Conservation (phyloP, 805 yeast genomes). For the Lipomyces lipofer region DNA sequence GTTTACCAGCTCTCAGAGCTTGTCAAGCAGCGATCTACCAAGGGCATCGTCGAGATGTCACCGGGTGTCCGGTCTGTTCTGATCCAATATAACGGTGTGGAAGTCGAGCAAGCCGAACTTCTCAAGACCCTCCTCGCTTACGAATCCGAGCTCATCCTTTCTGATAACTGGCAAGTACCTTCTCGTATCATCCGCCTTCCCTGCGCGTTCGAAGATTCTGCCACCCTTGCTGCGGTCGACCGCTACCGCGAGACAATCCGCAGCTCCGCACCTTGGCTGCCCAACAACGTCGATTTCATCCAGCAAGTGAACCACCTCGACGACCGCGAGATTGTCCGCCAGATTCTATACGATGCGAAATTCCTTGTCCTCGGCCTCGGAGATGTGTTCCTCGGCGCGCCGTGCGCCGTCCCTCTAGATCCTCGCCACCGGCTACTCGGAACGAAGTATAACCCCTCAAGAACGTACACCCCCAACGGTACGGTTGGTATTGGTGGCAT, state of each 20-base stretch:
- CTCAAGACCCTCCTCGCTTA: slow-evolving; percentile 66
- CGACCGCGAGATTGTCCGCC: slow-evolving; percentile 69
- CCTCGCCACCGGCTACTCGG: slow-evolving; percentile 94
- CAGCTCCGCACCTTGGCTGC: slow-evolving; percentile 94
- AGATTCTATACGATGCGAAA: slow-evolving; percentile 84
- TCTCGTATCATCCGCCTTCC: slow-evolving; percentile 84
- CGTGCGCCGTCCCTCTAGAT: slow-evolving; percentile 97
- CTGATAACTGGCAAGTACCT: slow-evolving; percentile 80
- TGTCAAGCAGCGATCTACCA: slow-evolving; percentile 62
- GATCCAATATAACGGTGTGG: slow-evolving; percentile 72
- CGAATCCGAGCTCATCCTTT: slow-evolving; percentile 72
- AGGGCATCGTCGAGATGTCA: slow-evolving; percentile 91
- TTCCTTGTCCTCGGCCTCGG: slow-evolving; percentile 93
- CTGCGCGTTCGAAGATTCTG: slow-evolving; percentile 93
- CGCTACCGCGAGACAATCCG: slow-evolving; percentile 94
- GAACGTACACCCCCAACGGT: slow-evolving; percentile 95
- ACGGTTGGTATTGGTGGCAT: slow-evolving; percentile 98
- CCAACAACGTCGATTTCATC: slow-evolving; percentile 94
- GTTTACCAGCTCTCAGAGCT: slow-evolving; percentile 77
- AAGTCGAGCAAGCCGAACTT: slow-evolving; percentile 61
- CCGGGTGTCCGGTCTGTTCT: slow-evolving; percentile 95
- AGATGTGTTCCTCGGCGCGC: slow-evolving; percentile 96
- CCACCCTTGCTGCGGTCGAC: slow-evolving; percentile 84
- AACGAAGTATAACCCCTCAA: slow-evolving; percentile 91
- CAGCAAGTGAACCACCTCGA: slow-evolving; percentile 79